Evolutionary conservation across 2,329 filamentous ascomycete species (phyloP).

Genomic region (Sphaerulina musiva): DNA sequence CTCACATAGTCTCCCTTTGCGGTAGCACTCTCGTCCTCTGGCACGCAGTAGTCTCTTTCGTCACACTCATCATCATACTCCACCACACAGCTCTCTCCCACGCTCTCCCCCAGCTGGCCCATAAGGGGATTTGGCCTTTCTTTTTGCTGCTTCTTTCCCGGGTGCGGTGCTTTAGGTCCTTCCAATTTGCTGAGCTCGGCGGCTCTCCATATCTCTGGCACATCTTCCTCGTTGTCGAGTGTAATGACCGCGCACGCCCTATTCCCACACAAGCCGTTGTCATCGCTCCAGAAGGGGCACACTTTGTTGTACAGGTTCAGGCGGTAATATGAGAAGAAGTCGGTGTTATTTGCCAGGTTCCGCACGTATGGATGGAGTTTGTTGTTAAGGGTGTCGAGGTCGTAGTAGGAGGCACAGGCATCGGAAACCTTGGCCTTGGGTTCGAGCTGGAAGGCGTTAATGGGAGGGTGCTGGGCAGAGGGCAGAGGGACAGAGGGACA

Average conservation of each 20-base stretch:
- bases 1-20: slow-evolving; percentile 96
- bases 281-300: slow-evolving; percentile 95
- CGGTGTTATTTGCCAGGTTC: slow-evolving; percentile 76
- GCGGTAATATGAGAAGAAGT: slow-evolving; percentile 97
- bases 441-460: slow-evolving; percentile 51
- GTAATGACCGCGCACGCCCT: slow-evolving; percentile 94
- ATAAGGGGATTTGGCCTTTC: slow-evolving; percentile 69
- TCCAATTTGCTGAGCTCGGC: slow-evolving; percentile 87
- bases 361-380: slow-evolving; percentile 69
- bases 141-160: slow-evolving; percentile 64
- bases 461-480: not conserved
- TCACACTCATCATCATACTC: slow-evolving; percentile 98
- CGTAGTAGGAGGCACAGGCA: slow-evolving; percentile 87
- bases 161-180: slow-evolving; percentile 85
- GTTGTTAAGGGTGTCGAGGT: slow-evolving; percentile 76
- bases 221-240: slow-evolving; percentile 88
- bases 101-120: slow-evolving; percentile 73
- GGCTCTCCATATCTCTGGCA: slow-evolving; percentile 84
- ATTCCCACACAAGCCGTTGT: slow-evolving; percentile 91
- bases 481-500: not conserved
- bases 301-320: slow-evolving; percentile 89
- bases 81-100: slow-evolving; percentile 92
- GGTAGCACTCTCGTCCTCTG: slow-evolving; percentile 80
- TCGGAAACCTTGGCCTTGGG: slow-evolving; percentile 85
- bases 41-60: slow-evolving; percentile 91